These are phyloP conservation scores for Paratinospora sagittata DNA, from an alignment of 164 flowering plant genomes.

Conservation along the genomic window DNA sequence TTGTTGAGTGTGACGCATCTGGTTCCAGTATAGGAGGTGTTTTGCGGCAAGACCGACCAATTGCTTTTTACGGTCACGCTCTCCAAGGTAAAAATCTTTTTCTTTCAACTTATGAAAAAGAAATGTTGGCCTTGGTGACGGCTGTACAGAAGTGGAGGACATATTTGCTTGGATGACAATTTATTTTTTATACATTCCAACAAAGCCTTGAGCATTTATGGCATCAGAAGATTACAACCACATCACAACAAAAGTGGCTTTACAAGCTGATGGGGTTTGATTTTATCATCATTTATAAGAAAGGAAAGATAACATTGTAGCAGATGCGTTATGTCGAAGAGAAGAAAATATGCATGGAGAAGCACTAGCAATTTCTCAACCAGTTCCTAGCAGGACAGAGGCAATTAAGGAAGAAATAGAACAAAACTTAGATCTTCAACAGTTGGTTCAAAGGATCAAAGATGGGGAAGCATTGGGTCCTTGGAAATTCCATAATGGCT, in stretches of 20 bases:
- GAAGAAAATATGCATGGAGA: not conserved
- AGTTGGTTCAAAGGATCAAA: too few species aligned
- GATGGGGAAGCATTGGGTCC: too few species aligned
- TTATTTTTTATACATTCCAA: too few species aligned
- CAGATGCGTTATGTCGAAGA: not conserved
- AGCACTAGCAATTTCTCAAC: not conserved
- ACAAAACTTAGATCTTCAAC: too few species aligned
- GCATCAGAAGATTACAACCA: not conserved
- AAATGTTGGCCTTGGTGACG: not conserved
- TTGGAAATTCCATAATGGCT: too few species aligned
- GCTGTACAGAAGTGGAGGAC: not conserved
- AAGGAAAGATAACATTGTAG: not conserved
- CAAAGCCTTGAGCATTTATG: not conserved
- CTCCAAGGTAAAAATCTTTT: not conserved
- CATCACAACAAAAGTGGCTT: constrained; percentile 1
- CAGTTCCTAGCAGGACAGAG: not conserved
- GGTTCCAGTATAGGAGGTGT: not conserved
- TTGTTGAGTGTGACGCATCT: not conserved
- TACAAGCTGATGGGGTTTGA: constrained; percentile 1
- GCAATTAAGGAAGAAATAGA: not conserved
- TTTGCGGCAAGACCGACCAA: not conserved
- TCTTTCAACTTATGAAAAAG: not conserved
- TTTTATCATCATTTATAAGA: not conserved
- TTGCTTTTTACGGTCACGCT: not conserved
- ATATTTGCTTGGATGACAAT: too few species aligned